These are phyloP conservation scores for Leishmania braziliensis DNA, from an alignment of 208 protist species.

Conservation along the genomic window DNA sequence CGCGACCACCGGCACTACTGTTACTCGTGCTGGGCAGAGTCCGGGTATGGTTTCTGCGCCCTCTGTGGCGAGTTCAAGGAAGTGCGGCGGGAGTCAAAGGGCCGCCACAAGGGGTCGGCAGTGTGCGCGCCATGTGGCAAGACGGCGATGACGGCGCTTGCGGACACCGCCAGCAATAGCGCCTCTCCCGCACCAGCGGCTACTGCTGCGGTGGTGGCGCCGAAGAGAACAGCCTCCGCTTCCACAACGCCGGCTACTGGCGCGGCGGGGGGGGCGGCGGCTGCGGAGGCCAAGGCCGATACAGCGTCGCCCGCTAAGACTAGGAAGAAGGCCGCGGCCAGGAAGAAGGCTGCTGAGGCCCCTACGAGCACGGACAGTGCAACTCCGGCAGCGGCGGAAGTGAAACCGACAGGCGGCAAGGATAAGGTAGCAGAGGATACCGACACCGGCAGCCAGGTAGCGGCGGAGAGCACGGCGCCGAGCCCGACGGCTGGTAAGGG, in stretches of 20 bases:
- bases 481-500: not conserved
- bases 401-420: not conserved
- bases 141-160: constrained; percentile 6
- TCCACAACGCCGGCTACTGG: constrained; percentile 2
- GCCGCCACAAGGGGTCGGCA: constrained; percentile 48
- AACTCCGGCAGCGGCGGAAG: not conserved
- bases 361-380: not conserved
- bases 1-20: constrained; percentile 67
- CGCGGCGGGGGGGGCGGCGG: not conserved
- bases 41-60: constrained; percentile 66
- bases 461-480: not conserved
- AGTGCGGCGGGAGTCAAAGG: constrained; percentile 45
- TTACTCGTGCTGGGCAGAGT: constrained; percentile 75
- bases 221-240: not conserved
- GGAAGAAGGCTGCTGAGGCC: not conserved
- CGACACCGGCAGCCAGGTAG: not conserved
- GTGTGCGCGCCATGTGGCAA: constrained; percentile 31
- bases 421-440: not conserved
- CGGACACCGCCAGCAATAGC: not conserved
- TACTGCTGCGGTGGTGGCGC: not conserved
- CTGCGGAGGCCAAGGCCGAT: not conserved
- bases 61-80: constrained; percentile 71
- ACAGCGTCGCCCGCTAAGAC: not conserved
- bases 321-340: constrained; percentile 15
- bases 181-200: constrained; percentile 2